A percentile compares a stretch with the other conserved stretches of the same genome.
Evolutionary conservation across 495 filamentous ascomycete genomes (phyloP).

Genomic region (Penicillium odoratum): DNA sequence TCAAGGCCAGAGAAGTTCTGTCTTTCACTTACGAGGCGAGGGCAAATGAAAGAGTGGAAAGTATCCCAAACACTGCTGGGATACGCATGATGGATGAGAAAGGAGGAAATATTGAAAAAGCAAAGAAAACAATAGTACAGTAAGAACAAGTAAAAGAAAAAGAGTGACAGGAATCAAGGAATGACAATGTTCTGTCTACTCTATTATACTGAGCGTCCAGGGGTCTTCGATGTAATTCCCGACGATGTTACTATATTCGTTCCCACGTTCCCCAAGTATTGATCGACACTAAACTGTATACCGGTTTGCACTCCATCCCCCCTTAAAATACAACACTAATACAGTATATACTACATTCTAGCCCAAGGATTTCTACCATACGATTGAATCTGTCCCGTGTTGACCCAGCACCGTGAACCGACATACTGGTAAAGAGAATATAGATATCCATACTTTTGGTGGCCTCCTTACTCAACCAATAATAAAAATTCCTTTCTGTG

Average conservation of each 20-base stretch:
- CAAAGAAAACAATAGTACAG: slow-evolving; percentile 1
- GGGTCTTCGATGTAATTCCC: neutral
- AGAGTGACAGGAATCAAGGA: slow-evolving; percentile 3
- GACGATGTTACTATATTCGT: slow-evolving; percentile 3
- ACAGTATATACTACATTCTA: neutral
- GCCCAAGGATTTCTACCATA: neutral
- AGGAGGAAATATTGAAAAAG: neutral
- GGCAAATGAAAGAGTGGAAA: slow-evolving; percentile 18
- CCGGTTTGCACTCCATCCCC: too few species aligned
- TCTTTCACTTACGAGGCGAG: slow-evolving; percentile 23
- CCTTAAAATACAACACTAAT: too few species aligned
- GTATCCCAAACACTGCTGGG: slow-evolving; percentile 14
- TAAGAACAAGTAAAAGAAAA: slow-evolving; percentile 2
- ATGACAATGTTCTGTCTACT: neutral
- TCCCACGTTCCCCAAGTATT: neutral
- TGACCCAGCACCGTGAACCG: neutral
- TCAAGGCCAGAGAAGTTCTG: too few species aligned
- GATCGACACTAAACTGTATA: slow-evolving; percentile 5
- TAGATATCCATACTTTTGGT: neutral
- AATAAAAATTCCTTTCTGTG: neutral
- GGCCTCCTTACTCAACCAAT: neutral
- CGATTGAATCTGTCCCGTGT: slow-evolving; percentile 1
- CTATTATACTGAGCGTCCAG: slow-evolving; percentile 7
- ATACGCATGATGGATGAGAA: slow-evolving; percentile 21
- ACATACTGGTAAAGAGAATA: neutral